Percentiles rank a stretch among this genome's conserved stretches.
These are phyloP conservation scores for Takashimella tepidaria DNA, from an alignment of 1,284 basidiomycete species.

Conservation along the genomic window DNA sequence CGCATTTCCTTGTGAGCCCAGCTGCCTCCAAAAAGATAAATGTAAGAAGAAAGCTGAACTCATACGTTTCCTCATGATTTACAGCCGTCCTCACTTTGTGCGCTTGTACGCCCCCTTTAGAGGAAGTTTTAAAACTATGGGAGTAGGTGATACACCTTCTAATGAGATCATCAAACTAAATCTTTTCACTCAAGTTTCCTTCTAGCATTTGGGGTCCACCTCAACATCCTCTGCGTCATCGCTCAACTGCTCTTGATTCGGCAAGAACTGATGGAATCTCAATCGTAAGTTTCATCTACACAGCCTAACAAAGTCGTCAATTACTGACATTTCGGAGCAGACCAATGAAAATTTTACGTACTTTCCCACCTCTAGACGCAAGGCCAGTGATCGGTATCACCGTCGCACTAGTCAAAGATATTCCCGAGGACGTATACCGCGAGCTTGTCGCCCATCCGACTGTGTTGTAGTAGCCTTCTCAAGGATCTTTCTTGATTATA, in stretches of 20 bases:
- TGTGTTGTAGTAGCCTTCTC: conserved; percentile 44
- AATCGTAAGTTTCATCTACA: conserved; percentile 65
- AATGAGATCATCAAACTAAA: background rate
- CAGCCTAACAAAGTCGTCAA: no score
- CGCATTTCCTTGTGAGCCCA: conserved; percentile 80
- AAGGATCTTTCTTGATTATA: background rate
- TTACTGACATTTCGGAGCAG: conserved; percentile 50
- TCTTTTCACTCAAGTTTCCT: conserved; percentile 58
- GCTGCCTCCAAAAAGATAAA: no score
- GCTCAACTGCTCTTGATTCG: conserved; percentile 87
- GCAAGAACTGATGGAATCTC: conserved; percentile 75
- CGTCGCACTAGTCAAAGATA: conserved; percentile 83
- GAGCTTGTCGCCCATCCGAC: conserved; percentile 79
- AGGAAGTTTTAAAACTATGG: conserved; percentile 91
- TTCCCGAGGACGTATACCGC: conserved; percentile 81
- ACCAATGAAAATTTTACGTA: conserved; percentile 92
- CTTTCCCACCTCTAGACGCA: conserved; percentile 86
- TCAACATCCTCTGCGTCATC: conserved; percentile 93
- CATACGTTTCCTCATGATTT: background rate
- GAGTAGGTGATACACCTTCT: conserved; percentile 51
- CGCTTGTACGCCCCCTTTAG: conserved; percentile 91
- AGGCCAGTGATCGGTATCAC: conserved; percentile 83
- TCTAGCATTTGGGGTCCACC: conserved; percentile 88
- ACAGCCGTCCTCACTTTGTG: conserved; percentile 88
- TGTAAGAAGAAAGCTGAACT: no score